A percentile compares a stretch with the other conserved stretches of the same genome.
These are phyloP conservation scores for Candida manassasensis DNA, from an alignment of 805 yeast genomes.

Conservation along the genomic window DNA sequence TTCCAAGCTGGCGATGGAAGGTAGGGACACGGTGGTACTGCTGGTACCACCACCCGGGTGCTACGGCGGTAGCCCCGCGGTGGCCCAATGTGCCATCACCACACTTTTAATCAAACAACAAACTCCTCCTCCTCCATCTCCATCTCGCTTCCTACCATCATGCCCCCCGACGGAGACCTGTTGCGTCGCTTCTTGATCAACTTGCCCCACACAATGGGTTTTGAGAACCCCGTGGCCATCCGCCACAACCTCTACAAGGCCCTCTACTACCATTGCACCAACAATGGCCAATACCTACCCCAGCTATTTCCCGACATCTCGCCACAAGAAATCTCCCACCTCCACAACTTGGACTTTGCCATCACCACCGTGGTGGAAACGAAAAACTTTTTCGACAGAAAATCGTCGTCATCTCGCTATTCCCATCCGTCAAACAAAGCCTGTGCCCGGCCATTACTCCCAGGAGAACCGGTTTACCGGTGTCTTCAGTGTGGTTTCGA, in stretches of 20 bases:
- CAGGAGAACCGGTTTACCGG: constrained; percentile 64
- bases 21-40: too few species aligned
- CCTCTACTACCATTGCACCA: constrained; percentile 29
- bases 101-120: too few species aligned
- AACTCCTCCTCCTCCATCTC: too few species aligned
- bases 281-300: constrained; percentile 33
- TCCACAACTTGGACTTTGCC: constrained; percentile 11
- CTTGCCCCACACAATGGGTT: constrained; percentile 18
- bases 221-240: constrained; percentile 9
- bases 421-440: constrained; percentile 55
- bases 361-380: constrained; percentile 6
- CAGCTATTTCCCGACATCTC: constrained; percentile 30
- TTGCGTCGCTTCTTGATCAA: constrained; percentile 24
- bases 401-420: constrained; percentile 11
- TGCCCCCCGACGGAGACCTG: constrained; percentile 19
- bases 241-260: constrained; percentile 22
- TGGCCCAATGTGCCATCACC: too few species aligned
- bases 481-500: constrained; percentile 77
- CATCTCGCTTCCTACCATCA: constrained; percentile 7
- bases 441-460: constrained; percentile 60
- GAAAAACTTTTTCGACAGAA: constrained; percentile 12
- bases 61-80: too few species aligned
- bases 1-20: too few species aligned
- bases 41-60: too few species aligned
- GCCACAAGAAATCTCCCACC: constrained; percentile 12